A percentile compares a stretch with the other conserved stretches of the same genome.
Conservation (phyloP, 2,329 filamentous ascomycete genomes). For the Amylocarpus encephaloides region DNA sequence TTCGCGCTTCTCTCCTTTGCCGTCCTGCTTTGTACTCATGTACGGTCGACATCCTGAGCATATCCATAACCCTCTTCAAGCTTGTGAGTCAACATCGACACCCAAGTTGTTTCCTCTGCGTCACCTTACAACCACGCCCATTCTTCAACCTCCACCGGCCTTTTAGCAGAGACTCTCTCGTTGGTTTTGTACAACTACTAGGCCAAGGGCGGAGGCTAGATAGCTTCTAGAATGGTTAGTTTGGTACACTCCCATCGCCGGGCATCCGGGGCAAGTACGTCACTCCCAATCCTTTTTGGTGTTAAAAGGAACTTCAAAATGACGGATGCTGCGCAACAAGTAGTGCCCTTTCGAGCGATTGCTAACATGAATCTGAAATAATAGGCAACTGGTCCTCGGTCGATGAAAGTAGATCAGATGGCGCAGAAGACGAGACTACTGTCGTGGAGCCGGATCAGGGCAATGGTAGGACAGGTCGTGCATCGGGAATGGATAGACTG, state of each 20-base stretch:
- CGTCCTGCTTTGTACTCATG: neutral
- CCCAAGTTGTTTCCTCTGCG: too few species aligned
- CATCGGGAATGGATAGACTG: neutral
- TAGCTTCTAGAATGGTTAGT: slow-evolving; percentile 24
- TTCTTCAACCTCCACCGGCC: too few species aligned
- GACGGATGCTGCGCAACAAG: neutral
- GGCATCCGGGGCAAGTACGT: slow-evolving; percentile 39
- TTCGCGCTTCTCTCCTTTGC: neutral
- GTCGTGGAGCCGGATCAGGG: slow-evolving; percentile 88
- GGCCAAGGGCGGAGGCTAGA: neutral
- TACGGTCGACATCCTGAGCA: neutral
- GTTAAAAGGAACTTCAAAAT: neutral
- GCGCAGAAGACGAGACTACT: slow-evolving; percentile 65
- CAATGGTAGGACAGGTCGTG: slow-evolving; percentile 59
- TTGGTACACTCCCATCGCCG: slow-evolving; percentile 42
- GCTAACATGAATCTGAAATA: neutral
- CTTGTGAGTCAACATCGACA: too few species aligned
- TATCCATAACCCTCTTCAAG: too few species aligned
- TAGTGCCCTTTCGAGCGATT: neutral
- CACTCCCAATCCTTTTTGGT: neutral
- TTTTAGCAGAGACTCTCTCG: too few species aligned
- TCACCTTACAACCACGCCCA: too few species aligned
- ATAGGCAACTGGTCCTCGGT: slow-evolving; percentile 37
- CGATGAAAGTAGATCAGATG: slow-evolving; percentile 31
- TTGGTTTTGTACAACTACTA: neutral